Base-by-base conservation (phyloP, 305 asterid genomes). In the Withania somnifera region DNA sequence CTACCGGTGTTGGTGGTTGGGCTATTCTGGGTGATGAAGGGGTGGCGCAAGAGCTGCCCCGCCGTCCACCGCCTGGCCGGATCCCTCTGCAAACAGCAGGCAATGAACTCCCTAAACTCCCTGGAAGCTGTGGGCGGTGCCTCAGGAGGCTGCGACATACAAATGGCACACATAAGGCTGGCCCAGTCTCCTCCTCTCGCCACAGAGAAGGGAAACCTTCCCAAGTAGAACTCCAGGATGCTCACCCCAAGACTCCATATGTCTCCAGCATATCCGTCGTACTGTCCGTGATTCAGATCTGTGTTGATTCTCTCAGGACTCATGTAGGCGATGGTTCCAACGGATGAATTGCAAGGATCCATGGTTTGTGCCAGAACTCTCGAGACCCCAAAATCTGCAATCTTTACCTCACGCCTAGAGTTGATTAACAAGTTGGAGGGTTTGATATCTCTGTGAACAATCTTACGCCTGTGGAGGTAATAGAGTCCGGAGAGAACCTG, bases 321-420 rank as follows among this genome's bases (percentile, higher is more conserved):
- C 99, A 95, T 95, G 86, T 94, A 94, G 24, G 97, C 97, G 76
- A 95, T 92, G 1, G 99, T 95, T 52, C 99, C 99, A 0, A 95
- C 99, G 0, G 99, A 89, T 0, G 99, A 94, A 45, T 95, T 94
- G 54, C 98, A 94, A 15, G 95, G 92, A 80, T 94, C 98, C 97
- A 94, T 90, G 0, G 97, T 93, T 71, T 92, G 96, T 0, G 93
- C 93, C 5, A 95, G 84, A 11, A 95, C 88, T 54, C 97, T 68
- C 0, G 97, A 91, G 0, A 94, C 97, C 7, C 98, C 99, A 11
- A 95, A 94, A 56, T 95, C 99, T 1, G 99, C 98, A 2, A 95
- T 95, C 68, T 95, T 94, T 0, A 94, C 98, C 67, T 83, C 87
- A 6, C 92, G 64, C 1, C 83, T 84, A 0, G 97, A 87, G 54